Evolutionary conservation across 179 eudicot species (phyloP).

Genomic region (Silene noctiflora): DNA sequence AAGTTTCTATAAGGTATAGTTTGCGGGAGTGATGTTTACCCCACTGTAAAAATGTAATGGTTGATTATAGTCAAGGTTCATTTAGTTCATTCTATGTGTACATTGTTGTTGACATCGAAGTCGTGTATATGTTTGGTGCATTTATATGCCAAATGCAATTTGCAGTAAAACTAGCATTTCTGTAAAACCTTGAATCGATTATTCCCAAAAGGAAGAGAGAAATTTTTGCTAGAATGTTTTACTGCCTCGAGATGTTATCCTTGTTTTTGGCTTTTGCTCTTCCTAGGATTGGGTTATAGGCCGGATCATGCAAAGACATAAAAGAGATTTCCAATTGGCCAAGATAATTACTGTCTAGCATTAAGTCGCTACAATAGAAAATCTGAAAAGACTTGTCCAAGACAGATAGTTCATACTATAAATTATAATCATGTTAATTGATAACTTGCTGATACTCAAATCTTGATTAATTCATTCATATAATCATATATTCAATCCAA

Average conservation of each 20-base stretch:
- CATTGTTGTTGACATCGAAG: constrained; percentile 17
- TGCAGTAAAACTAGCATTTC: neutral
- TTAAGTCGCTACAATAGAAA: no score
- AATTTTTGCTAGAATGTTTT: neutral
- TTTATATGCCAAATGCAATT: neutral
- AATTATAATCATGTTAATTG: no score
- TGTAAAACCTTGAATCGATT: neutral
- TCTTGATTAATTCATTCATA: no score
- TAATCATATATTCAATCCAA: no score
- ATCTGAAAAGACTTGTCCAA: no score
- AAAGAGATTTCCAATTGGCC: no score
- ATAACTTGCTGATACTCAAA: no score
- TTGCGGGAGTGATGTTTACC: constrained; percentile 18
- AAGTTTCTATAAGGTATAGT: neutral
- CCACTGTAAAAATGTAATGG: constrained; percentile 15
- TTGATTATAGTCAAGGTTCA: constrained; percentile 9
- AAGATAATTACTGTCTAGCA: no score
- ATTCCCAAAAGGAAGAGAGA: neutral
- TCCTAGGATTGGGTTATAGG: neutral
- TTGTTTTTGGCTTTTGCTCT: neutral
- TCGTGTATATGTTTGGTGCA: constrained; percentile 19
- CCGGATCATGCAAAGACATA: neutral
- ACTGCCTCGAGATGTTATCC: neutral
- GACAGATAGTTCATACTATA: no score
- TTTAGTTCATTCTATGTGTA: neutral